A percentile compares a stretch with the other conserved stretches of the same genome.
These are phyloP conservation scores for Penicillium coffeae DNA, from an alignment of 495 filamentous ascomycete species.

Conservation along the genomic window DNA sequence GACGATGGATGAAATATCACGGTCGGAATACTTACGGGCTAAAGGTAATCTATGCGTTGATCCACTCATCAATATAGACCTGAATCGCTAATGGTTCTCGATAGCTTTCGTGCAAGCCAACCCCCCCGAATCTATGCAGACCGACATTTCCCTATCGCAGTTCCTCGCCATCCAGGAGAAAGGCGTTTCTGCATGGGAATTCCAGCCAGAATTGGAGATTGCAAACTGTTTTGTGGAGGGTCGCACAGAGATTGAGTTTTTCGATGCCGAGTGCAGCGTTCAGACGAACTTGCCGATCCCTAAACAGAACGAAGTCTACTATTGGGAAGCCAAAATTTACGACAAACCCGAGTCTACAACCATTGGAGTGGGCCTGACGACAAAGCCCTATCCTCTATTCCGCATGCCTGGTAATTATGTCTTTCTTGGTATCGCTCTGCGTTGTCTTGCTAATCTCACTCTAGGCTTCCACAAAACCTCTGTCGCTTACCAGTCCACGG, in stretches of 20 bases:
- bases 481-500: conserved; percentile 83
- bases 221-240: conserved; percentile 98
- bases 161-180: conserved; percentile 99
- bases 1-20: conserved; percentile 88
- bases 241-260: conserved; percentile 97
- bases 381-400: conserved; percentile 95
- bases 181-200: conserved; percentile 97
- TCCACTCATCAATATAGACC: too few relatives aligned
- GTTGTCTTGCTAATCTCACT: conserved; percentile 13
- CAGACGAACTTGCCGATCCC: conserved; percentile 95
- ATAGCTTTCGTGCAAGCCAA: conserved; percentile 91
- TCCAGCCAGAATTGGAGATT: conserved; percentile 95
- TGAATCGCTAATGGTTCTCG: conserved; percentile 9
- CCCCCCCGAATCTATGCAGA: conserved; percentile 90
- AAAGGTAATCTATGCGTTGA: conserved; percentile 92
- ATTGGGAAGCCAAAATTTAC: conserved; percentile 98
- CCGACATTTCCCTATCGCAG: conserved; percentile 95
- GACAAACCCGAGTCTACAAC: conserved; percentile 88
- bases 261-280: conserved; percentile 94
- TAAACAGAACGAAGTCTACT: conserved; percentile 98
- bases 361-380: conserved; percentile 86
- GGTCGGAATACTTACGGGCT: conserved; percentile 85
- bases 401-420: conserved; percentile 73
- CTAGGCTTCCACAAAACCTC: conserved; percentile 87
- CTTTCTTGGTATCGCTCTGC: neutral